A percentile compares a stretch with the other conserved stretches of the same genome.
These are phyloP conservation scores for Diaporthe sp. DNA, from an alignment of 2,329 filamentous ascomycete genomes.

Conservation along the genomic window DNA sequence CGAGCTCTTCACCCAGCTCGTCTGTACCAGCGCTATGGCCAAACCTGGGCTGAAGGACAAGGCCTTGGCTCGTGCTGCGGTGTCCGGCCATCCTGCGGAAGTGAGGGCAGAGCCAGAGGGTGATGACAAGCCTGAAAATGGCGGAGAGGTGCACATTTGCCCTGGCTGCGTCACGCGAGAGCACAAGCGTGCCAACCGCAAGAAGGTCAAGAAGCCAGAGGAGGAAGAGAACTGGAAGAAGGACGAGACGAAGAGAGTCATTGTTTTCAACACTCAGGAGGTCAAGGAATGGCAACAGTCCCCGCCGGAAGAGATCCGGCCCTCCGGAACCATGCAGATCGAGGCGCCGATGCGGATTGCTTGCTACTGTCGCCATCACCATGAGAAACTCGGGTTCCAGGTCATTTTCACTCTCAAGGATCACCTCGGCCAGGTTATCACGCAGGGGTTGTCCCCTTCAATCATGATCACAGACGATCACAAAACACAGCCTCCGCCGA, in stretches of 20 bases:
- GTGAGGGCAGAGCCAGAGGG: constrained; percentile 57
- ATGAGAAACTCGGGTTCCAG: constrained; percentile 90
- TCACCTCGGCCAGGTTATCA: constrained; percentile 77
- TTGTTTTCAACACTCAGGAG: constrained; percentile 92
- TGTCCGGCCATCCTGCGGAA: constrained; percentile 50
- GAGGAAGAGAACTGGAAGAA: constrained; percentile 89
- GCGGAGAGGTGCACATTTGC: constrained; percentile 95
- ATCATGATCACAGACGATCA: constrained; percentile 99
- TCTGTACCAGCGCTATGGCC: constrained; percentile 93
- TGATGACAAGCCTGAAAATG: constrained; percentile 80
- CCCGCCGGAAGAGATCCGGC: constrained; percentile 59
- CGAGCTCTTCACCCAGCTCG: constrained; percentile 82
- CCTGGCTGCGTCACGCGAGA: constrained; percentile 91
- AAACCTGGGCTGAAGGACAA: constrained; percentile 72
- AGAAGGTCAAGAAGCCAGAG: constrained; percentile 92
- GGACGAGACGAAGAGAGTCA: constrained; percentile 82
- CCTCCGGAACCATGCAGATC: constrained; percentile 75
- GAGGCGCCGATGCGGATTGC: constrained; percentile 95
- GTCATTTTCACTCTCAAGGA: constrained; percentile 97
- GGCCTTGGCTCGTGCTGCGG: constrained; percentile 71
- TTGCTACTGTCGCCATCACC: constrained; percentile 95
- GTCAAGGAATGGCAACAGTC: constrained; percentile 82
- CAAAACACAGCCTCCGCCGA: constrained; percentile 76
- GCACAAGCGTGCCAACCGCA: constrained; percentile 88
- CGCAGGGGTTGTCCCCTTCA: constrained; percentile 85